phyloP scores from a whole-genome alignment of 2,329 filamentous ascomycete species.

The Trichophyton schoenleinii region DNA sequence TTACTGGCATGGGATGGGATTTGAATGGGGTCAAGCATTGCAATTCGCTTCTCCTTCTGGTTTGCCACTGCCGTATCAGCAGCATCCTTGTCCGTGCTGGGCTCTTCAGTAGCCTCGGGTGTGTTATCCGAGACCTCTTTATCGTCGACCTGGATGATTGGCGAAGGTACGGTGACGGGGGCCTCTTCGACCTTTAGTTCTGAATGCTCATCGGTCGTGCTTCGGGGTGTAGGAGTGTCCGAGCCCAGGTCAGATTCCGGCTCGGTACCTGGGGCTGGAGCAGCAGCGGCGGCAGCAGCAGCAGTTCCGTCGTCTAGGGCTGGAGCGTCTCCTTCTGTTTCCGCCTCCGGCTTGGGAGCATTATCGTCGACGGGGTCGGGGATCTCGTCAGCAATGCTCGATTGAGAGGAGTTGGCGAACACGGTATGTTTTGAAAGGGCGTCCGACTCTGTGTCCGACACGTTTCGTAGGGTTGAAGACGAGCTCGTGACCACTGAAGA shows the following conservation, averaged over 20 bases:
- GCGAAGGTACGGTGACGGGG: neutral
- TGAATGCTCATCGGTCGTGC: neutral
- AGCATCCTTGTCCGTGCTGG: neutral
- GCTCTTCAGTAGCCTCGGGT: neutral
- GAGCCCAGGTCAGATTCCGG: conserved; percentile 1
- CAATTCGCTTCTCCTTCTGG: conserved; percentile 5
- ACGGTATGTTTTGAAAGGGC: neutral
- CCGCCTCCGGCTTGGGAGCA: neutral
- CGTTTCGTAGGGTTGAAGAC: neutral
- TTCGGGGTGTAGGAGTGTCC: conserved; percentile 10
- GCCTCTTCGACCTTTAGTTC: neutral
- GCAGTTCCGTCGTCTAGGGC: neutral
- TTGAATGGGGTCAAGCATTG: conserved; percentile 42
- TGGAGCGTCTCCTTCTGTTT: neutral
- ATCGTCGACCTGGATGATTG: neutral
- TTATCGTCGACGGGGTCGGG: neutral
- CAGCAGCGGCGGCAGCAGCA: neutral
- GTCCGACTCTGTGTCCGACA: neutral
- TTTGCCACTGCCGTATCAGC: neutral
- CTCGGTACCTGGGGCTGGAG: neutral
- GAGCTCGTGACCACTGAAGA: neutral
- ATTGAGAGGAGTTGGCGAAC: conserved; percentile 1
- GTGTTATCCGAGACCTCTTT: neutral
- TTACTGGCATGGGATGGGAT: conserved; percentile 25
- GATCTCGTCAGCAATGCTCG: neutral